Conservation (phyloP, 1,284 basidiomycete species). For the Tilletiopsis washingtonensis region DNA sequence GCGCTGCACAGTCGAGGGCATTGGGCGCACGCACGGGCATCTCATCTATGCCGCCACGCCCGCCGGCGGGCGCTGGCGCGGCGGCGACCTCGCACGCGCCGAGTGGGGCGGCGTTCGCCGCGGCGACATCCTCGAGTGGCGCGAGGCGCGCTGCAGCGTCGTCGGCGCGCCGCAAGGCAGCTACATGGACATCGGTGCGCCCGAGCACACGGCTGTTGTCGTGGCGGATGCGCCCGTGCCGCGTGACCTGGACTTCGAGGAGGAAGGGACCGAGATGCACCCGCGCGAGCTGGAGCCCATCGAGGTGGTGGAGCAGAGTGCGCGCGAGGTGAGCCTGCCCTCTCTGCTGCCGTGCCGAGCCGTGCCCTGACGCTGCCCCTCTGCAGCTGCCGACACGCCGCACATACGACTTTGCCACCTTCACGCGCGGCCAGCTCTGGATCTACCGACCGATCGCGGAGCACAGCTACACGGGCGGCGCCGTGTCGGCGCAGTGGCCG, state of each 20-base stretch:
- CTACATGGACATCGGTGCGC: conserved; percentile 1
- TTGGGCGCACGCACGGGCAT: conserved; percentile 6
- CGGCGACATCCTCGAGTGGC: conserved; percentile 10
- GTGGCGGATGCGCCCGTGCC: conserved; percentile 1
- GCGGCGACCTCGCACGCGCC: conserved; percentile 2
- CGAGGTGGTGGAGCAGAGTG: conserved; percentile 3
- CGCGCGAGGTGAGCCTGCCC: no score
- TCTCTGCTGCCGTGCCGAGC: no score
- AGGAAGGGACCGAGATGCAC: background rate
- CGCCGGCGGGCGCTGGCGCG: conserved; percentile 7
- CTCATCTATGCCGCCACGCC: conserved; percentile 4
- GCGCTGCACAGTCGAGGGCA: background rate
- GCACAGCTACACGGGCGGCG: no score
- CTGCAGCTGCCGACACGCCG: background rate
- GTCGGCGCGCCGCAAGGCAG: background rate
- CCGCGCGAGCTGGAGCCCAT: conserved; percentile 6
- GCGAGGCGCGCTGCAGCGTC: background rate
- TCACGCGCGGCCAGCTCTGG: conserved; percentile 4
- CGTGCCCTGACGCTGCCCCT: no score
- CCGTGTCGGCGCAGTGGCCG: no score
- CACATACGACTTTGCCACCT: background rate
- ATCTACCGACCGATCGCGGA: conserved; percentile 7
- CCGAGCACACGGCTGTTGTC: conserved; percentile 9
- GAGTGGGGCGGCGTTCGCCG: conserved; percentile 1
- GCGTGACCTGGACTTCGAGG: background rate